phyloP scores from a whole-genome alignment of 2,329 filamentous ascomycete species.

The Cytospora mali region DNA sequence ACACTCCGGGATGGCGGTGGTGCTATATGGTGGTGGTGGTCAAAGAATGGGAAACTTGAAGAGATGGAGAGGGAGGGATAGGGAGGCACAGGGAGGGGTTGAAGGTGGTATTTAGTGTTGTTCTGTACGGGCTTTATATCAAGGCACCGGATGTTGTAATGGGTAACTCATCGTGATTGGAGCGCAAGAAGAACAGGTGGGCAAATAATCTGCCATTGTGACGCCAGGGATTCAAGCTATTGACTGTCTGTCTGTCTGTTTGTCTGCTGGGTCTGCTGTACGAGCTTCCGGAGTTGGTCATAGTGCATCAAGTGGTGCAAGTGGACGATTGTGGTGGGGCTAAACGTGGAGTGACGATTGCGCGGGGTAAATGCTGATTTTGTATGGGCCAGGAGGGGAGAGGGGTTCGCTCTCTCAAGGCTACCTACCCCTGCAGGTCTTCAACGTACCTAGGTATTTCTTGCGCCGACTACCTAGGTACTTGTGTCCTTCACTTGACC shows the following conservation, averaged over 20 bases:
- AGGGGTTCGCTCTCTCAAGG: too few species aligned
- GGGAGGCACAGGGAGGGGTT: background rate
- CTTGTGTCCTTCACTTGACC: too few species aligned
- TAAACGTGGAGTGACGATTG: background rate
- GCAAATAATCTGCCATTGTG: constrained; percentile 6
- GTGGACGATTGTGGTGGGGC: background rate
- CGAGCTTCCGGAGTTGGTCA: background rate
- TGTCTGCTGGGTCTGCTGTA: background rate
- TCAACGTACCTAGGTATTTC: too few species aligned
- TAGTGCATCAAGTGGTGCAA: background rate
- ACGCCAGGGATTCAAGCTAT: constrained; percentile 22
- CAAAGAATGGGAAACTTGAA: too few species aligned
- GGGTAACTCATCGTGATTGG: constrained; percentile 21
- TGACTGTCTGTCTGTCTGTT: background rate
- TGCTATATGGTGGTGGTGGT: too few species aligned
- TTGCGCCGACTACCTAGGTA: too few species aligned
- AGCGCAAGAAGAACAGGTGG: constrained; percentile 16
- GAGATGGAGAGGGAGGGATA: background rate
- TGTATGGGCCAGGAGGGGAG: background rate
- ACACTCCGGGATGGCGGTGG: too few species aligned
- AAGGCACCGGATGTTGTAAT: background rate
- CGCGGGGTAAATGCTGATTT: background rate
- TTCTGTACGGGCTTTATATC: background rate
- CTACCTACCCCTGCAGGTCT: too few species aligned
- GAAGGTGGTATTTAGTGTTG: background rate